Conservation (phyloP, 164 flowering plant species). For the Sextonia rubra region DNA sequence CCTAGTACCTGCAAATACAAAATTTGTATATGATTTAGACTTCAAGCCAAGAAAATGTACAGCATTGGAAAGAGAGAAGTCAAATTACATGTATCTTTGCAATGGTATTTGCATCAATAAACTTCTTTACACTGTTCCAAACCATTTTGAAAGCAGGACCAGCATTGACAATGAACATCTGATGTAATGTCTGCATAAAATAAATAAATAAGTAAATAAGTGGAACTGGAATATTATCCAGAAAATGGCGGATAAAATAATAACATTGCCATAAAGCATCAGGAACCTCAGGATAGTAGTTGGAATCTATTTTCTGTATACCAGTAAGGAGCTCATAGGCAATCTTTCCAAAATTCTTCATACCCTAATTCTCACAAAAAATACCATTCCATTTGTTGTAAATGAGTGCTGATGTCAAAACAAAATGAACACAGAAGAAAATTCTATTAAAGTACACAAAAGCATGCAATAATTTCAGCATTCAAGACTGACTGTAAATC, state of each 20-base stretch:
- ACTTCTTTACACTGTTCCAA: constrained; percentile 83
- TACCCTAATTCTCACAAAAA: constrained; percentile 45
- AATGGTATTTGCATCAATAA: constrained; percentile 76
- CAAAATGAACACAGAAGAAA: neutral
- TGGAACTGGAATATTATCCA: neutral
- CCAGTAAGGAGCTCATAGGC: constrained; percentile 68
- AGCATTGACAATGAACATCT: constrained; percentile 92
- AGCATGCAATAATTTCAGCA: neutral
- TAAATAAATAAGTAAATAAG: neutral
- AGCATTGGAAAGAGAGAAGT: no score
- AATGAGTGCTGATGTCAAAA: neutral
- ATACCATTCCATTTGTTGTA: neutral
- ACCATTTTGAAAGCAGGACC: constrained; percentile 88
- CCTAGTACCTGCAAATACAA: constrained; percentile 61
- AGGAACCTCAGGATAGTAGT: constrained; percentile 87
- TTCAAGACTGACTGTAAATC: neutral
- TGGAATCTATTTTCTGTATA: constrained; percentile 68
- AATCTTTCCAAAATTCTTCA: constrained; percentile 65
- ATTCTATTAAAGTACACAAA: neutral
- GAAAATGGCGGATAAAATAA: neutral
- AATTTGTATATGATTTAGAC: neutral
- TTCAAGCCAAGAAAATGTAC: neutral
- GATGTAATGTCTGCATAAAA: constrained; percentile 62
- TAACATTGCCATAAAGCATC: neutral
- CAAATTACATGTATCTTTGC: constrained; percentile 71